Base-by-base conservation (phyloP, 1,284 basidiomycete genomes). In the Leccinum griseonigrum region DNA sequence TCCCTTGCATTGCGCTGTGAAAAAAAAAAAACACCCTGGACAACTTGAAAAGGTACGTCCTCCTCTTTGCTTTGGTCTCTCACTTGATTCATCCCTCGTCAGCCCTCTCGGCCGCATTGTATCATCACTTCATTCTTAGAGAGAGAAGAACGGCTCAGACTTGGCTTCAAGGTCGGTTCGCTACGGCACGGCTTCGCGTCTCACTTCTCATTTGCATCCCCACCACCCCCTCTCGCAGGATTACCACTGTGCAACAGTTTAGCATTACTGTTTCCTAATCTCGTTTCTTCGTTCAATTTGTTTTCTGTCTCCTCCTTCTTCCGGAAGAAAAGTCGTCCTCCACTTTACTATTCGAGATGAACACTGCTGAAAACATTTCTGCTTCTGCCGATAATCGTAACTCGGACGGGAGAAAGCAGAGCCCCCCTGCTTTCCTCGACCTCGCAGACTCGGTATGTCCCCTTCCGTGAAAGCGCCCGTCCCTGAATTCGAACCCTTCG, bases 401-500 rank as follows among this genome's bases (percentile, higher is more conserved):
- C 73, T 78, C 82, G 62, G 86, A 86, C 71, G 88, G 86, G 66
- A 82, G 86, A 74, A 92, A 90, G 79, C 88, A 90, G 72, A 91
- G 88, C 76, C 91, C 92, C 14, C 91, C 92, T 65, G 92, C 92
- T 63, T 94, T 94, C 77, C 81, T 94, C 75, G 92, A 94, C 81
- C 85, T 94, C 67, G 92, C 92, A 60, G 92, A 94, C 78, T 93
- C 92, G 69, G 92, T 93, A 76, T 70, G 90, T 83, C 55, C 32
- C 36, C 29, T 61, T 54, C 60, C 62, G 57, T 60, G 16, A 52
- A 59, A 73, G 65, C 65, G 70, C 65, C 59, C 58, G 59, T 62
- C 66, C 64, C 60, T 63, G 59, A 62, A 64, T 64, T 60, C 58
- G 57, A 65, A 63, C 60, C 48, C 38, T 64, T 36, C 50, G 8